Evolutionary conservation across 805 yeast species (phyloP).

Genomic region (Kazachstania africana): DNA sequence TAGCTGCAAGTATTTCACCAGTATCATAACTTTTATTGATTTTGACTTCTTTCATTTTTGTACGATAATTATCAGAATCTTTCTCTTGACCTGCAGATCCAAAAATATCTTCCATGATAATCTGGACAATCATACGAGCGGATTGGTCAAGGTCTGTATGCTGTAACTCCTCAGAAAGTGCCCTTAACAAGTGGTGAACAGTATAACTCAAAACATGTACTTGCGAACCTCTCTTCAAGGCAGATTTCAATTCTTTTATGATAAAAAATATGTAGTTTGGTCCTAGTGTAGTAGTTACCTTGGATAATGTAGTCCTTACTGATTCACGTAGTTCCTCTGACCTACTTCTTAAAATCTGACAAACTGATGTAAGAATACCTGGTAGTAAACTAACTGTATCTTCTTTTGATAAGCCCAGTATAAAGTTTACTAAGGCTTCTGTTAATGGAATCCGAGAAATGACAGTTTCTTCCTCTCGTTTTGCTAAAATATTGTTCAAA

Average conservation of each 20-base stretch:
- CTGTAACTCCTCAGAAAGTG: conserved; percentile 33
- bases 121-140: conserved; percentile 45
- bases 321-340: conserved; percentile 84
- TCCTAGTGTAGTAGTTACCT: conserved; percentile 56
- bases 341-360: conserved; percentile 77
- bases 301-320: conserved; percentile 62
- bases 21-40: conserved; percentile 81
- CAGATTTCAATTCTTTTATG: conserved; percentile 63
- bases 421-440: conserved; percentile 62
- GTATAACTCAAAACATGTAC: conserved; percentile 86
- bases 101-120: conserved; percentile 85
- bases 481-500: conserved; percentile 44
- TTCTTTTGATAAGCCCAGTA: conserved; percentile 49
- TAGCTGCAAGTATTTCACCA: conserved; percentile 62
- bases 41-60: conserved; percentile 82
- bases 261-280: conserved; percentile 63
- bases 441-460: conserved; percentile 67
- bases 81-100: conserved; percentile 90
- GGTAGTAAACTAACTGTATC: conserved; percentile 54
- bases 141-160: conserved; percentile 72
- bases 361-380: conserved; percentile 71
- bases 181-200: conserved; percentile 57
- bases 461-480: conserved; percentile 70
- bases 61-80: conserved; percentile 83
- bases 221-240: conserved; percentile 82